Percentiles rank a stretch among this genome's conserved stretches.
These are phyloP conservation scores for Paracoccidioides lutzii DNA, from an alignment of 2,329 filamentous ascomycete genomes.

Conservation along the genomic window DNA sequence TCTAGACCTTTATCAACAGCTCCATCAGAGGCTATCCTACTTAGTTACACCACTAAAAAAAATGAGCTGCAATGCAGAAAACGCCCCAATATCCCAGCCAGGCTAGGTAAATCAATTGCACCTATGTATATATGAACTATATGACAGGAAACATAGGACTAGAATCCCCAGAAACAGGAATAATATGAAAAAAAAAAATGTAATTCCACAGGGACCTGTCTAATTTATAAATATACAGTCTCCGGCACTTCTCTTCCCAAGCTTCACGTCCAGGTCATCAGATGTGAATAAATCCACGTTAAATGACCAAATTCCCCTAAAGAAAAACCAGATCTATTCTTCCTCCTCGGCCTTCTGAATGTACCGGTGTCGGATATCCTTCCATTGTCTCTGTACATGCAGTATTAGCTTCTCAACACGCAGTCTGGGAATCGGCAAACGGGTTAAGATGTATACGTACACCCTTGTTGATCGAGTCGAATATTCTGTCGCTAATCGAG, in stretches of 20 bases:
- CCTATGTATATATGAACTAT: not conserved
- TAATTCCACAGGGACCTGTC: not conserved
- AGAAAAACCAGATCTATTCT: constrained; percentile 13
- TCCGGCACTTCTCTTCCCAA: not conserved
- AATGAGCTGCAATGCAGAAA: not conserved
- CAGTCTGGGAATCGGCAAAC: not conserved
- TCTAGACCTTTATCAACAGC: not conserved
- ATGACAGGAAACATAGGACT: not conserved
- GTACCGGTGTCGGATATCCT: constrained; percentile 92
- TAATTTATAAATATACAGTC: constrained; percentile 1
- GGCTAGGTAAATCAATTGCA: not conserved
- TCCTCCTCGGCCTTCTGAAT: constrained; percentile 57
- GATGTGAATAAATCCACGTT: too few species aligned
- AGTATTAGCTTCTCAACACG: too few species aligned
- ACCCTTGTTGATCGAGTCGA: constrained; percentile 83
- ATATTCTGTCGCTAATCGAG: constrained; percentile 66
- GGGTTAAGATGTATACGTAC: constrained; percentile 45
- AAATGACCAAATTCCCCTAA: not conserved
- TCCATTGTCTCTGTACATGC: constrained; percentile 79
- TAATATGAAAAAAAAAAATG: not conserved
- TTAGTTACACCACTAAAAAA: not conserved
- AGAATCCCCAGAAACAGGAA: not conserved
- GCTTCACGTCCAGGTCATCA: not conserved
- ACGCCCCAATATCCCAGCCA: too few species aligned
- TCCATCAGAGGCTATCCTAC: not conserved